Evolutionary conservation across 805 yeast genomes (phyloP).

Genomic region (Phaffomyces antillensis): DNA sequence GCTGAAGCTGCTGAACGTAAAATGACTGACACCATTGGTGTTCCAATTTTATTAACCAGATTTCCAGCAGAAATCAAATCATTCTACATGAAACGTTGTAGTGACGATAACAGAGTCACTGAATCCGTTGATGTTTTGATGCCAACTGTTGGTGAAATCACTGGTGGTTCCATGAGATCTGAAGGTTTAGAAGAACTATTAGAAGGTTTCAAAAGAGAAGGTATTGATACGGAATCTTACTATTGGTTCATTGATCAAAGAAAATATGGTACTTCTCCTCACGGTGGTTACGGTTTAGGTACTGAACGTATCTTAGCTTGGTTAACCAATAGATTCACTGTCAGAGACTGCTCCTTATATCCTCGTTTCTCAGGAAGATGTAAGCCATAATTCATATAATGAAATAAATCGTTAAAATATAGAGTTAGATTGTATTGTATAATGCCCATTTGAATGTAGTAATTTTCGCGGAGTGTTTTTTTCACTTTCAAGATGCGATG

Average conservation of each 20-base stretch:
- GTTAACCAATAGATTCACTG: slow-evolving; percentile 96
- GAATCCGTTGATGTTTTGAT: slow-evolving; percentile 97
- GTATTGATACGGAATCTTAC: slow-evolving; percentile 67
- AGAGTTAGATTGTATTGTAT: neutral
- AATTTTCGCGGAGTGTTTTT: neutral
- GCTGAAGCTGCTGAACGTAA: slow-evolving; percentile 99
- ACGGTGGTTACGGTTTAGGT: slow-evolving; percentile 98
- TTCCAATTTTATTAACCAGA: slow-evolving; percentile 83
- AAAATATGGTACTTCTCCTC: slow-evolving; percentile 95
- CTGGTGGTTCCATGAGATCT: slow-evolving; percentile 99
- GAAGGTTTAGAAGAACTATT: slow-evolving; percentile 71
- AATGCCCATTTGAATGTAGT: neutral
- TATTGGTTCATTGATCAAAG: slow-evolving; percentile 97
- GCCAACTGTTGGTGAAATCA: slow-evolving; percentile 99
- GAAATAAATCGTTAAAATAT: too few species aligned
- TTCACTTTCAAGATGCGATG: neutral
- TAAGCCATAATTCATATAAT: slow-evolving; percentile 54
- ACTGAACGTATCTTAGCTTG: slow-evolving; percentile 97
- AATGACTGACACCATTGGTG: slow-evolving; percentile 93
- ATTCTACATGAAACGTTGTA: slow-evolving; percentile 93
- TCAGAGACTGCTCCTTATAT: slow-evolving; percentile 94
- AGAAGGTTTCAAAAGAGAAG: slow-evolving; percentile 91
- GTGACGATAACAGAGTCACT: slow-evolving; percentile 88
- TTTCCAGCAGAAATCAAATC: slow-evolving; percentile 98
- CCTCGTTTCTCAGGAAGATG: slow-evolving; percentile 98